Percentiles rank a stretch among this genome's conserved stretches.
phyloP scores from a whole-genome alignment of 1,139 yeast genomes.

The Kodamaea sp. region DNA sequence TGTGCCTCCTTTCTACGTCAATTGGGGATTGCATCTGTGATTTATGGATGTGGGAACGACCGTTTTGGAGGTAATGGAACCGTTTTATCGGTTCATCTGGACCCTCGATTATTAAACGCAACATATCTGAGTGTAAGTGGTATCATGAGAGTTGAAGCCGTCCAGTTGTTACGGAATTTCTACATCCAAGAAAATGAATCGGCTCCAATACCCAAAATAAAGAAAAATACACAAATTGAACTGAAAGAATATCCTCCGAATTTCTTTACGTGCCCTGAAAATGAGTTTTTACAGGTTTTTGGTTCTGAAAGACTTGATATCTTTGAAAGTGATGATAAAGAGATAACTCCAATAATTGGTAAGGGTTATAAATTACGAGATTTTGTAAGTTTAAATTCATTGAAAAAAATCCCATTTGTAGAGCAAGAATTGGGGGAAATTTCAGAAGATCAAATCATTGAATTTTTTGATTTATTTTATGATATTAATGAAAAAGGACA shows the following conservation, averaged over 20 bases:
- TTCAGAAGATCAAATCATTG: constrained; percentile 20
- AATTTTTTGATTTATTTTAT: constrained; percentile 31
- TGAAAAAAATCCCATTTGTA: constrained; percentile 23
- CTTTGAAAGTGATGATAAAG: constrained; percentile 13
- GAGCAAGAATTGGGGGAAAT: constrained; percentile 16
- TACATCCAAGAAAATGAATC: constrained; percentile 79
- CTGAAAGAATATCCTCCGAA: constrained; percentile 57
- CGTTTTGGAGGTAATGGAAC: constrained; percentile 97
- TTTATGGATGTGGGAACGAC: constrained; percentile 92
- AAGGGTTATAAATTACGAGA: constrained; percentile 26
- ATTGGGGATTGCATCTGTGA: constrained; percentile 65
- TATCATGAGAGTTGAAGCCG: constrained; percentile 73
- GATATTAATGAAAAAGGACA: constrained; percentile 23
- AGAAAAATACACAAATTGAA: constrained; percentile 73
- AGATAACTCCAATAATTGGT: constrained; percentile 29
- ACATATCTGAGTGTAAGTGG: constrained; percentile 71
- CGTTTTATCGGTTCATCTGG: constrained; percentile 61
- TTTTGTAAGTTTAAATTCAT: constrained; percentile 16
- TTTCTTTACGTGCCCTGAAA: constrained; percentile 32
- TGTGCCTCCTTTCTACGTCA: constrained; percentile 93
- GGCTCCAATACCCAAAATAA: constrained; percentile 79
- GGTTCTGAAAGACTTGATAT: constrained; percentile 37
- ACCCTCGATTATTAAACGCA: constrained; percentile 30
- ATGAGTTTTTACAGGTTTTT: constrained; percentile 46
- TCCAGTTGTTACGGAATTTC: constrained; percentile 73